These are phyloP conservation scores for Prunus mongolica DNA, from an alignment of 306 rosid genomes.

Conservation along the genomic window DNA sequence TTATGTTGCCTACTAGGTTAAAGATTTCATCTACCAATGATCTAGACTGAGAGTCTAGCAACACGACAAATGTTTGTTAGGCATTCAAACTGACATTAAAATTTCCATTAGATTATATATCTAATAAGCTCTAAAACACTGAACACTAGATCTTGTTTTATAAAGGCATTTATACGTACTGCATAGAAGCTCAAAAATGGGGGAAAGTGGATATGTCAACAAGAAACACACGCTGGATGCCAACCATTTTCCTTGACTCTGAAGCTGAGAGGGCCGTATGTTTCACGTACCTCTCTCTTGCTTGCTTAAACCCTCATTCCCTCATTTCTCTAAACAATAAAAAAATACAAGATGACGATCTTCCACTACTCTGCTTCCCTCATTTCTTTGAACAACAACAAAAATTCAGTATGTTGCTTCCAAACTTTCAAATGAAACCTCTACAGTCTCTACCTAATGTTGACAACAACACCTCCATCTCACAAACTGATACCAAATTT, in stretches of 20 bases:
- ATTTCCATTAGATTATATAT: not conserved
- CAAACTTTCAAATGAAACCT: not conserved
- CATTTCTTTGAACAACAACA: not conserved
- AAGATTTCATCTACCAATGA: too few relatives aligned
- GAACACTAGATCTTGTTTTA: not conserved
- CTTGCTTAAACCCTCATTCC: not conserved
- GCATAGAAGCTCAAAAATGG: not conserved
- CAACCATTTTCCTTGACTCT: not conserved
- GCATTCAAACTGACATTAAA: too few relatives aligned
- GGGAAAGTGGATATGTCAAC: not conserved
- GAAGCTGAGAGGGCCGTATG: not conserved
- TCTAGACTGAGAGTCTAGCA: not conserved
- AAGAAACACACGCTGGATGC: not conserved
- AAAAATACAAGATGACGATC: not conserved
- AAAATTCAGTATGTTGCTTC: not conserved
- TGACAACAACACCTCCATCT: constrained; percentile 7
- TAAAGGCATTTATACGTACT: not conserved
- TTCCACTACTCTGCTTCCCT: not conserved
- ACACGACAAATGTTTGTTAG: not conserved
- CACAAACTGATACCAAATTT: not conserved
- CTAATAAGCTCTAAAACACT: not conserved
- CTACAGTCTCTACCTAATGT: not conserved
- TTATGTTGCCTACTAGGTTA: too few relatives aligned
- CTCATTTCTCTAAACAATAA: not conserved
- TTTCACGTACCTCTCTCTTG: not conserved